phyloP scores from a whole-genome alignment of 2,329 filamentous ascomycete species.

The Aspergillus melleus region DNA sequence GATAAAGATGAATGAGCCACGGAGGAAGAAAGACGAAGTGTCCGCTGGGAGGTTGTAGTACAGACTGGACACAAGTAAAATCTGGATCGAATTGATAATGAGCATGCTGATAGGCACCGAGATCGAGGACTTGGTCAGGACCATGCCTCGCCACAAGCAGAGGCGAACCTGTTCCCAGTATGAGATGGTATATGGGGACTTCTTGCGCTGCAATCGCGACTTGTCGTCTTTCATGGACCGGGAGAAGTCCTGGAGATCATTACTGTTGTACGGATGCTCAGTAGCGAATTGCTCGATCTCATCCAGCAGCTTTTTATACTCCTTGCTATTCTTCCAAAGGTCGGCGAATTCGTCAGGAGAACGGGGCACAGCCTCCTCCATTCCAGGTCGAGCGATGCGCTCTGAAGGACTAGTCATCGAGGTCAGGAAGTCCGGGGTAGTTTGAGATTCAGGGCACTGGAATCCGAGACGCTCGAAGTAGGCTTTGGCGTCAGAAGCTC shows the following conservation, averaged over 20 bases:
- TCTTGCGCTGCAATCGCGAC: conserved; percentile 51
- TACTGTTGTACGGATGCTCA: conserved; percentile 1
- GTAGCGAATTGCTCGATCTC: conserved; percentile 7
- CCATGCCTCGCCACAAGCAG: conserved; percentile 76
- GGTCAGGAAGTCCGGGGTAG: conserved; percentile 67
- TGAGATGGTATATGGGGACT: conserved; percentile 79
- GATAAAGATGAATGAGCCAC: conserved; percentile 78
- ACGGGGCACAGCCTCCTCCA: conserved; percentile 54
- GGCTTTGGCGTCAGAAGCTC: conserved; percentile 54
- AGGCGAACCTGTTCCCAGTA: conserved; percentile 71
- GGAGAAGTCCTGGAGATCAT: conserved; percentile 26
- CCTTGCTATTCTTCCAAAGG: conserved; percentile 3
- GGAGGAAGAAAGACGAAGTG: conserved; percentile 71
- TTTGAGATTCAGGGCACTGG: conserved; percentile 64
- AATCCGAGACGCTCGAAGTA: conserved; percentile 70
- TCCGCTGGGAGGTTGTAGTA: conserved; percentile 70
- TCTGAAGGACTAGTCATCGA: conserved; percentile 64
- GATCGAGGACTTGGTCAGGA: conserved; percentile 70
- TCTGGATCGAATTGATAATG: conserved; percentile 67
- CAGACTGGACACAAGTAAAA: conserved; percentile 72
- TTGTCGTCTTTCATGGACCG: conserved; percentile 36
- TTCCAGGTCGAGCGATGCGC: conserved; percentile 55
- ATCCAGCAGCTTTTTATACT: not conserved
- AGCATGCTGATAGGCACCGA: conserved; percentile 66
- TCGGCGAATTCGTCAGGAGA: conserved; percentile 66